Conservation (phyloP, 2,329 filamentous ascomycete species). For the Tolypocladium pustulatum region DNA sequence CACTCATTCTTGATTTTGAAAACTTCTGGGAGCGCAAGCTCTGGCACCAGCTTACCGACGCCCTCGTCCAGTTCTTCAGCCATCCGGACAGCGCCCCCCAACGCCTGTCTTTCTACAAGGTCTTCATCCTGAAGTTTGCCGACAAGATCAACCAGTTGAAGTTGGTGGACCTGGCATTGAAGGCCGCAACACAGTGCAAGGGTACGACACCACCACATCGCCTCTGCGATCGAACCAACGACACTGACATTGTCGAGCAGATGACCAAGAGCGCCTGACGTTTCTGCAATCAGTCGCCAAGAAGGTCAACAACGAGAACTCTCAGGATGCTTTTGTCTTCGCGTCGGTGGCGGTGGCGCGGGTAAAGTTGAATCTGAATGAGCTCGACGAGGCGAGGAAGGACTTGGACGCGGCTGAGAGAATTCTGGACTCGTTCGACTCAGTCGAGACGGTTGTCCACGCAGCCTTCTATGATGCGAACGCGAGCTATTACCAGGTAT, state of each 20-base stretch:
- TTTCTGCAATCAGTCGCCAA: conserved; percentile 78
- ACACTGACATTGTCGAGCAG: conserved; percentile 33
- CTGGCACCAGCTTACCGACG: conserved; percentile 96
- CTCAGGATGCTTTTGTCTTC: conserved; percentile 93
- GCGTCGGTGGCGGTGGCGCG: conserved; percentile 82
- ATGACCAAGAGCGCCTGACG: conserved; percentile 72
- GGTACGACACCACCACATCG: conserved; percentile 33
- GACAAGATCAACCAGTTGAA: conserved; percentile 99
- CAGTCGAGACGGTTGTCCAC: conserved; percentile 90
- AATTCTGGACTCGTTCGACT: conserved; percentile 85
- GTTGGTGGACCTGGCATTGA: conserved; percentile 82
- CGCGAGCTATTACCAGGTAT: conserved; percentile 81
- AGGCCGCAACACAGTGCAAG: conserved; percentile 75
- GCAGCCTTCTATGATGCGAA: conserved; percentile 94
- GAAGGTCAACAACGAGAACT: conserved; percentile 84
- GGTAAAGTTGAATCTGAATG: conserved; percentile 70
- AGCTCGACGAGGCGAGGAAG: conserved; percentile 73
- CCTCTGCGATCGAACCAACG: not conserved
- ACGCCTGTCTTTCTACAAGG: conserved; percentile 83
- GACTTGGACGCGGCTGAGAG: conserved; percentile 80
- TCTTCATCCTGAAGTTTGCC: conserved; percentile 90
- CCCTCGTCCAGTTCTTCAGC: conserved; percentile 80
- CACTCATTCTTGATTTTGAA: conserved; percentile 83
- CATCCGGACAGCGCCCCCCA: conserved; percentile 70
- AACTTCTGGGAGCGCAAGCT: conserved; percentile 97